Percentiles rank a stretch among this genome's conserved stretches.
These are phyloP conservation scores for Alternaria viburni DNA, from an alignment of 2,329 filamentous ascomycete species.

Conservation along the genomic window DNA sequence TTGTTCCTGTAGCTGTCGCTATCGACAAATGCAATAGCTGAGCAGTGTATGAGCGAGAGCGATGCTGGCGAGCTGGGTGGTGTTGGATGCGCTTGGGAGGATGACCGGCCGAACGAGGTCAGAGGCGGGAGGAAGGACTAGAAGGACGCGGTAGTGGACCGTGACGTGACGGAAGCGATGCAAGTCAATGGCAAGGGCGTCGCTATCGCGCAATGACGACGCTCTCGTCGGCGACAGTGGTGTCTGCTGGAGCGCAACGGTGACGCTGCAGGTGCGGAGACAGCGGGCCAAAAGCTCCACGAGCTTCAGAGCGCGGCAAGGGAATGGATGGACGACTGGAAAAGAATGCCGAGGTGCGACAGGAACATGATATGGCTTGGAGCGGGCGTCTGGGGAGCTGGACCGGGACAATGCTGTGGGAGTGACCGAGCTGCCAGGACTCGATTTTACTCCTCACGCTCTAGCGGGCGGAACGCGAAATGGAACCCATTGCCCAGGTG, in stretches of 20 bases:
- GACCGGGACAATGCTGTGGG: constrained; percentile 34
- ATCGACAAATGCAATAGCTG: not conserved
- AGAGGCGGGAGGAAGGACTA: constrained; percentile 19
- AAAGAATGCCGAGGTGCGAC: constrained; percentile 19
- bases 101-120: constrained; percentile 15
- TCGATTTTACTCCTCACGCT: constrained; percentile 32
- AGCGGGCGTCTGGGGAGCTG: constrained; percentile 20
- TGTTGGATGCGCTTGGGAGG: constrained; percentile 18
- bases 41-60: not conserved
- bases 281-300: constrained; percentile 45
- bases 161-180: constrained; percentile 4
- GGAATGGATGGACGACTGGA: constrained; percentile 34
- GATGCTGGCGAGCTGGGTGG: constrained; percentile 8
- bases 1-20: constrained; percentile 35
- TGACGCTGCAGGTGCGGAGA: constrained; percentile 43
- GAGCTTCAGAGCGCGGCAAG: constrained; percentile 45
- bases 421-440: constrained; percentile 34
- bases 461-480: constrained; percentile 19
- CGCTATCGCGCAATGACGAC: constrained; percentile 15
- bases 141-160: constrained; percentile 12
- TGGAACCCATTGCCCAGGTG: not conserved
- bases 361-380: constrained; percentile 39
- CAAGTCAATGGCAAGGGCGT: constrained; percentile 17
- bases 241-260: constrained; percentile 31
- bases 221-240: constrained; percentile 18